Base-by-base conservation (phyloP, 345 rosid species). In the Citrus unshiu region DNA sequence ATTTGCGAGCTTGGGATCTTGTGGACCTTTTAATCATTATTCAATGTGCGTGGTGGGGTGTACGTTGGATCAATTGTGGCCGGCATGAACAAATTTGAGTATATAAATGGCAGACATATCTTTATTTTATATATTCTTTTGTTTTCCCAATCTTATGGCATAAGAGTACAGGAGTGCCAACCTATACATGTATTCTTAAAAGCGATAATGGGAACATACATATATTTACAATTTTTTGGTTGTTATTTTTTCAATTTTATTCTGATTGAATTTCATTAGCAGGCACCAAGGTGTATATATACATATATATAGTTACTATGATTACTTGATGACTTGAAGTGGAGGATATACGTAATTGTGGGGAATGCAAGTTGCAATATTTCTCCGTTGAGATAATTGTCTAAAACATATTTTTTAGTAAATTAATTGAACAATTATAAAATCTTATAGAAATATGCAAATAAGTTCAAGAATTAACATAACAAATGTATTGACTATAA, bases 41-140 rank as follows among this genome's bases (percentile, higher is more conserved):
- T 24, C 10, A 64, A 43, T 69, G 51, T 60, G 70, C 61, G 39
- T 77, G 85, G 88, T 86, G 83, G 84, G 88, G 81, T 70, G 61
- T 39, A 74, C 22, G 24, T 35, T 39, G 82, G 74, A 69, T 73
- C 24, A 1, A 71, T 79, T 61, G 69, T 79, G 82, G 79, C 40
- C 51, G 86, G 74, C 78, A 83, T 7, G 71, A 70, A 73, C 49
- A 72, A 77, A 40, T 29, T 80, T 73, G 75, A 62, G 74, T 35
- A 13, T 12, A 18, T 54, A 24, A 80, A 80, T 87, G 89, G 87
- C 86, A 81, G 87, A 83, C 87, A 87, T 13, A 24, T 59, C 70
- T 69, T 68, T 66, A 58, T 21, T 34, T 71, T 39, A 49, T 51
- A 4, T 3, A n/a, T 74, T 24, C 14, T 54, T 56, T 71, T 46